Evolutionary conservation across 805 yeast species (phyloP).

Genomic region (Nakazawaea ishiwadae): DNA sequence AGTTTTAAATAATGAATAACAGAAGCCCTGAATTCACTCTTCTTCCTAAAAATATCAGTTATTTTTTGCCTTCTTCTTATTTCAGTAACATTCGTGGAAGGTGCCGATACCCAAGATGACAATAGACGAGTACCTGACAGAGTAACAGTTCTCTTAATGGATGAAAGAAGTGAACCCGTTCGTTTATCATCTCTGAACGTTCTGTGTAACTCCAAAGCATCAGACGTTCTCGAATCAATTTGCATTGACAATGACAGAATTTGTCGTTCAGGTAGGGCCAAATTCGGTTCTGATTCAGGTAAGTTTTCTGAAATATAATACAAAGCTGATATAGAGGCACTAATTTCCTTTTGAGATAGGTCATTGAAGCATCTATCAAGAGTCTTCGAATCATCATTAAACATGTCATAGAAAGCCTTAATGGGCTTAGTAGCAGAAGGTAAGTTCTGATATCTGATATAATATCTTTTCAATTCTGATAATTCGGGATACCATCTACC

Average conservation of each 20-base stretch:
- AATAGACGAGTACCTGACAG: constrained; percentile 78
- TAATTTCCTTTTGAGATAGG: constrained; percentile 43
- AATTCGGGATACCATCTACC: constrained; percentile 56
- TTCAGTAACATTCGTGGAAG: constrained; percentile 55
- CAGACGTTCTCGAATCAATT: constrained; percentile 75
- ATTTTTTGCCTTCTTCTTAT: constrained; percentile 52
- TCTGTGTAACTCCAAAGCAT: constrained; percentile 65
- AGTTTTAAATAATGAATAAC: constrained; percentile 34
- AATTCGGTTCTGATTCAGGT: constrained; percentile 59
- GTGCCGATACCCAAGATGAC: constrained; percentile 78
- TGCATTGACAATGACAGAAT: constrained; percentile 53
- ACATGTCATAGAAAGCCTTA: constrained; percentile 32
- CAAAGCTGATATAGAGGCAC: constrained; percentile 59
- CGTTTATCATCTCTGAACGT: constrained; percentile 52
- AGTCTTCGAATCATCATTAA: constrained; percentile 28
- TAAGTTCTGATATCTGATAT: constrained; percentile 46
- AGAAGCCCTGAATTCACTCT: constrained; percentile 23
- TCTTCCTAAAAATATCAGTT: constrained; percentile 38
- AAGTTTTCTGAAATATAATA: constrained; percentile 70
- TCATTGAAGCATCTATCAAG: constrained; percentile 18
- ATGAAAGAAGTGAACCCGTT: constrained; percentile 69
- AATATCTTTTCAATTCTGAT: constrained; percentile 54
- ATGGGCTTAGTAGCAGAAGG: constrained; percentile 37
- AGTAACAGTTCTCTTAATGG: constrained; percentile 71
- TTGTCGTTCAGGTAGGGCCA: constrained; percentile 64